Evolutionary conservation across 192 early-diverging fungal genomes (phyloP), one percentile per base, ranked within the genome.

Genomic region (Piromyces finnis): DNA sequence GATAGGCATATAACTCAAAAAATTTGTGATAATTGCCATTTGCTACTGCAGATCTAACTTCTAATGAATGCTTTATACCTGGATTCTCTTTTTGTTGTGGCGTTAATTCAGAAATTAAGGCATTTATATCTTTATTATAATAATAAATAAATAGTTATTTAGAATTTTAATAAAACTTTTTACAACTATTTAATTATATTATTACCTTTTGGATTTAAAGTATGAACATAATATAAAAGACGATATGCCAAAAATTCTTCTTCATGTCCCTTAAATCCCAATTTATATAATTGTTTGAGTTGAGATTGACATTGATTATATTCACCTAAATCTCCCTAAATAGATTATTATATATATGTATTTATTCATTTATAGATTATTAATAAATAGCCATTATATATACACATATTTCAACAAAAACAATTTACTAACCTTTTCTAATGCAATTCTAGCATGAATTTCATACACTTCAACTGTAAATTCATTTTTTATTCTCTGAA

Each of bases 251-350:
- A 89, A 86, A 98, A 99, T 84, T 99, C 97, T 86, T 93, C 92
- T 13, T 89, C 87, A 80, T 92, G 86, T 26, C 95, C 96, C 28
- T 87, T 83, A 28, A 94, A 84, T 32, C 90, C 88, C 78, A 89
- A 84, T 77, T 87, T 83, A 83, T 98, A 98, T 29, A 99, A 86
- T 59, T 94, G 89, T 83, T 94, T 95, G 41, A 99, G 86, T 84
- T 98, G 96, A 11, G 94, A 95, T 85, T 97, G 95, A 84, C 96
- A 98, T 83, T 97, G 96, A 82, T 99, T 99, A 86, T 92, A 99
- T 88, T 99, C 97, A 82, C 96, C 96, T 29, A 99, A 87, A 83
- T 99, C 97, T 77, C 93, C 88, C 91, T 94, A 83, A n/a, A n/a
- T n/a, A n/a, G n/a, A n/a, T n/a, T n/a, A n/a, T n/a, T n/a, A n/a